These are phyloP conservation scores for Eutrema heterophyllum DNA, from an alignment of 345 rosid genomes.

Conservation along the genomic window DNA sequence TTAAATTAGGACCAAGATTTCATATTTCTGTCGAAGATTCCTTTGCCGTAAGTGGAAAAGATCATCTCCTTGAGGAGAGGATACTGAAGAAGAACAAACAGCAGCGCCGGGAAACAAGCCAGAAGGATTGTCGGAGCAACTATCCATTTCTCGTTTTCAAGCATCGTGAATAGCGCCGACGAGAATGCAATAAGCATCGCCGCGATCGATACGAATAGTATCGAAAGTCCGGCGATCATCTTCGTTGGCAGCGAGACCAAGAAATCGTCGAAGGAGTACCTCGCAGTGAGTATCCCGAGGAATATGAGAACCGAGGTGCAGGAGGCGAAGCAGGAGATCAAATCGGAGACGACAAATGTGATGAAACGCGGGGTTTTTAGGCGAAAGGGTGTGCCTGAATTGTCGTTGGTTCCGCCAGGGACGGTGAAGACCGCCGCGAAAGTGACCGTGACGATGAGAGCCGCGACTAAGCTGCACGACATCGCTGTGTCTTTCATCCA, in stretches of 20 bases:
- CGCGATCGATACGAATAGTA: slow-evolving; percentile 27
- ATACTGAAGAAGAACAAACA: slow-evolving; percentile 34
- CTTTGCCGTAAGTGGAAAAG: slow-evolving; percentile 26
- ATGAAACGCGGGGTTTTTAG: not conserved
- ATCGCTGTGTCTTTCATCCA: slow-evolving; percentile 38
- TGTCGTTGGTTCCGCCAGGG: slow-evolving; percentile 28
- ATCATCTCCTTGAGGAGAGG: slow-evolving; percentile 31
- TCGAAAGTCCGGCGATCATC: slow-evolving; percentile 33
- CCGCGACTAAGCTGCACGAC: slow-evolving; percentile 31
- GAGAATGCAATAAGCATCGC: slow-evolving; percentile 37
- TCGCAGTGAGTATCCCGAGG: slow-evolving; percentile 31
- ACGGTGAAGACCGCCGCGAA: slow-evolving; percentile 37
- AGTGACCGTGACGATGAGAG: slow-evolving; percentile 31
- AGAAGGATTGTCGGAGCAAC: slow-evolving; percentile 23
- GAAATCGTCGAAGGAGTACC: slow-evolving; percentile 35
- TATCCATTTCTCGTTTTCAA: slow-evolving; percentile 5
- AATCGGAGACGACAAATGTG: slow-evolving; percentile 27
- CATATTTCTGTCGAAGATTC: slow-evolving; percentile 31
- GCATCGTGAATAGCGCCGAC: slow-evolving; percentile 24
- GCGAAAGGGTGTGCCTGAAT: slow-evolving; percentile 3
- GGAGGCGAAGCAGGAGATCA: slow-evolving; percentile 32
- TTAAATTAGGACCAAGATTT: slow-evolving; percentile 20
- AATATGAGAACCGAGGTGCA: slow-evolving; percentile 28
- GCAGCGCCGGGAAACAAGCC: slow-evolving; percentile 25
- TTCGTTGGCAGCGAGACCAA: slow-evolving; percentile 25